A percentile compares a stretch with the other conserved stretches of the same genome.
phyloP scores from a whole-genome alignment of 352 stramenopile genomes.

The Phytophthora pseudosyringae region DNA sequence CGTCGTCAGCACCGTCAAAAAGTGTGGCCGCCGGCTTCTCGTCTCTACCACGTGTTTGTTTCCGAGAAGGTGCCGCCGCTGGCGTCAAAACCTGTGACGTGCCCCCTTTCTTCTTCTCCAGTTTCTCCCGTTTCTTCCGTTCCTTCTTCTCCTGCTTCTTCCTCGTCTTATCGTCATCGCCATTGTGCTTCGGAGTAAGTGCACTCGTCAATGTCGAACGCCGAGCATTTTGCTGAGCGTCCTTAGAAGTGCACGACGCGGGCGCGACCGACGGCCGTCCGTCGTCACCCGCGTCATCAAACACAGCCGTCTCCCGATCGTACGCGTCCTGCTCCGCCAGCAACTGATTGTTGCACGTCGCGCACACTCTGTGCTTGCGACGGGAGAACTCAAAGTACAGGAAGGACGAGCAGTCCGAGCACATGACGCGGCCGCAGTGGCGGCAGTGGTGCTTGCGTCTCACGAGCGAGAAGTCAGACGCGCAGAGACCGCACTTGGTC shows the following conservation, averaged over 20 bases:
- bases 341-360: conserved; percentile 42
- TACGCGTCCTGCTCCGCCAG: conserved; percentile 34
- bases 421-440: conserved; percentile 79
- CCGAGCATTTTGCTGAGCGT: conserved; percentile 6
- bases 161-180: conserved; percentile 18
- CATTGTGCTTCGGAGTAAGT: conserved; percentile 11
- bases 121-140: conserved; percentile 24
- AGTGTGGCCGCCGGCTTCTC: conserved; percentile 25
- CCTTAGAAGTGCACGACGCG: conserved; percentile 6
- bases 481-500: conserved; percentile 57
- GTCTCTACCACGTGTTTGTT: background rate
- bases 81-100: background rate
- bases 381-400: conserved; percentile 64
- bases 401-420: conserved; percentile 76
- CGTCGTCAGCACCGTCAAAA: conserved; percentile 60
- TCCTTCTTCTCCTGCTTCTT: conserved; percentile 28
- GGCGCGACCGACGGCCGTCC: conserved; percentile 10
- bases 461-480: conserved; percentile 66
- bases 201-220: conserved; percentile 16
- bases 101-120: conserved; percentile 10
- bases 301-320: conserved; percentile 28
- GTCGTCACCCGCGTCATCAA: conserved; percentile 23
- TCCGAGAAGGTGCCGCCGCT: background rate
- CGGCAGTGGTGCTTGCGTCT: conserved; percentile 82
- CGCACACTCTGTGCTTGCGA: conserved; percentile 74